Evolutionary conservation across 148 eudicot species (phyloP), one percentile per base, ranked within the genome.

Genomic region (Rhododendron simsii): DNA sequence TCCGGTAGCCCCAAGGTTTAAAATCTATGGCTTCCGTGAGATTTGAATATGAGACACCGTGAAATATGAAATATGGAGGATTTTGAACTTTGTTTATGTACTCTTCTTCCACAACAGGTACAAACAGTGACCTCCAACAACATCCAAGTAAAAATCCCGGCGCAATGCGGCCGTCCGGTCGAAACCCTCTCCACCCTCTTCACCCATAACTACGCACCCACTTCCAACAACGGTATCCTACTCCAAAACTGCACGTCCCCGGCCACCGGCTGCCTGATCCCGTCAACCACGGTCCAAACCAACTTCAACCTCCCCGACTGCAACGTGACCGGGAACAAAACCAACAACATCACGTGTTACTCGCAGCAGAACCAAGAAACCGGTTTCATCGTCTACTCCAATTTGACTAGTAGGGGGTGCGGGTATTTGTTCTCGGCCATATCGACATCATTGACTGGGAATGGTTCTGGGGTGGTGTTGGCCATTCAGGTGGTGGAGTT

Each of bases 101-200:
- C 6, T 26, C 5, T 67, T 71, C 41, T 33, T 71, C 76, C 39
- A 1, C 5, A 14, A 71, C 21, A 71, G 76, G 41, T 92, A 33
- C 85, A 86, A 13, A 20, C 78, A 4, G 44, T 92, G 35, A 63
- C 47, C 12, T 33, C 78, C 13, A 87, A 87, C 30, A 51, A 48
- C 59, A 80, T 92, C 2, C 44, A 84, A 37, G 82, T 92, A 51
- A 76, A 84, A 83, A 81, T 92, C 23, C 91, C 88, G 23, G 90
- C 92, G 2, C 37, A 79, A 61, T 92, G 94, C 77, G 86, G 83
- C 87, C 92, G 94, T 41, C 87, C 92, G 26, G 71, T 92, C 20
- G 13, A 15, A 13, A 21, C 88, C 39, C 85, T 91, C 14, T 81
- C 3, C 33, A 47, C 74, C 16, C 89, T 92, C 83, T 92, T 89